A percentile compares a stretch with the other conserved stretches of the same genome.
Evolutionary conservation across 1,139 yeast species (phyloP).

Genomic region (Kurtzmaniella natalensis): DNA sequence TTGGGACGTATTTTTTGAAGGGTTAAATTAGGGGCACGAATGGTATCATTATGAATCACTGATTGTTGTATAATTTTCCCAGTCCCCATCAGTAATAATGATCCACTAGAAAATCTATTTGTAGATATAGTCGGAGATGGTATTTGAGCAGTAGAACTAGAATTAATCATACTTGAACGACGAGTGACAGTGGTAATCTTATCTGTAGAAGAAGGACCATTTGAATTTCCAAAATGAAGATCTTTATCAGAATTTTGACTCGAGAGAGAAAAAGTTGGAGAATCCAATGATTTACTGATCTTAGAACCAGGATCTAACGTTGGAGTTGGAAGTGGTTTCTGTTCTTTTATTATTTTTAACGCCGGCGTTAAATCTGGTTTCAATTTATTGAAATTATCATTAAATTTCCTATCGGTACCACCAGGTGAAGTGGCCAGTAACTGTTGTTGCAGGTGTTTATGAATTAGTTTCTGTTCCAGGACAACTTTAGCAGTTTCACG

Average conservation of each 20-base stretch:
- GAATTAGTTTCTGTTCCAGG: constrained; percentile 5
- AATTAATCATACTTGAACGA: constrained; percentile 13
- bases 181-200: constrained; percentile 8
- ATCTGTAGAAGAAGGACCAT: not conserved
- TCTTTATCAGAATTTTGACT: constrained; percentile 8
- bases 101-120: constrained; percentile 37
- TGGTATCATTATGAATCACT: constrained; percentile 9
- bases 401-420: constrained; percentile 32
- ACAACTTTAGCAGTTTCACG: constrained; percentile 12
- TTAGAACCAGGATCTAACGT: constrained; percentile 39
- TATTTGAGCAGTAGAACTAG: constrained; percentile 2
- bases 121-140: constrained; percentile 29
- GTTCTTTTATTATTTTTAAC: constrained; percentile 47
- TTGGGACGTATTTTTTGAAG: constrained; percentile 3
- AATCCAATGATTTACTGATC: constrained; percentile 22
- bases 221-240: not conserved
- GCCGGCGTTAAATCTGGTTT: constrained; percentile 53
- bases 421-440: constrained; percentile 15
- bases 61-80: constrained; percentile 36
- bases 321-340: constrained; percentile 57
- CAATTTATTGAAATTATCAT: constrained; percentile 46
- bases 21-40: constrained; percentile 1
- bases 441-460: constrained; percentile 9
- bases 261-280: constrained; percentile 31
- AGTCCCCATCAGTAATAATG: constrained; percentile 38